Conservation (phyloP, 345 rosid genomes). For the Raphanus sativus region DNA sequence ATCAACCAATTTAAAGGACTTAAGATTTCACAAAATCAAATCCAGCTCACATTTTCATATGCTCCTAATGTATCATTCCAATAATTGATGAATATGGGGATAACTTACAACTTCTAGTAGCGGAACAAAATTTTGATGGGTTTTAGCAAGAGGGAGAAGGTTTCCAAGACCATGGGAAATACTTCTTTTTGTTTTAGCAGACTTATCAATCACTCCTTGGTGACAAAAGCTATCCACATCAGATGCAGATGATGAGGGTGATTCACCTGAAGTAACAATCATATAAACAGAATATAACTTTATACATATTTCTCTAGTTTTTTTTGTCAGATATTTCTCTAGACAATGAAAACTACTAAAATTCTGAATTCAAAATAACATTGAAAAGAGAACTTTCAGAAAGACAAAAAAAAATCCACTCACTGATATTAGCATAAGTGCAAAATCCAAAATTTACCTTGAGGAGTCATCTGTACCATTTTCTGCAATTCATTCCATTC, state of each 20-base stretch:
- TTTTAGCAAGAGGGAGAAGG: constrained; percentile 45
- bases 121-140: constrained; percentile 47
- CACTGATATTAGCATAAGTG: not conserved
- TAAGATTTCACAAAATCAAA: constrained; percentile 10
- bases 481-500: constrained; percentile 60
- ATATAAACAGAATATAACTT: constrained; percentile 1
- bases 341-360: constrained; percentile 7
- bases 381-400: constrained; percentile 6
- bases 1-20: not conserved
- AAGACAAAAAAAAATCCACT: not conserved
- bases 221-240: constrained; percentile 75
- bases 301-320: too few relatives aligned
- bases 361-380: constrained; percentile 5
- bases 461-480: constrained; percentile 46
- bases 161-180: constrained; percentile 52
- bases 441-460: constrained; percentile 49
- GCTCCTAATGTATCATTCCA: constrained; percentile 1
- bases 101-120: constrained; percentile 73
- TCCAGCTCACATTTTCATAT: not conserved
- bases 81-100: constrained; percentile 6
- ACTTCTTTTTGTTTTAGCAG: constrained; percentile 47
- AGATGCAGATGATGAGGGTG: constrained; percentile 87
- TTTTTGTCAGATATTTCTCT: too few relatives aligned
- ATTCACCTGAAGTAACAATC: constrained; percentile 64
- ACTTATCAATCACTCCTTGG: constrained; percentile 53